Percentiles rank a stretch among this genome's conserved stretches.
phyloP scores from a whole-genome alignment of 2,329 filamentous ascomycete genomes.

The Alternaria burnsii region DNA sequence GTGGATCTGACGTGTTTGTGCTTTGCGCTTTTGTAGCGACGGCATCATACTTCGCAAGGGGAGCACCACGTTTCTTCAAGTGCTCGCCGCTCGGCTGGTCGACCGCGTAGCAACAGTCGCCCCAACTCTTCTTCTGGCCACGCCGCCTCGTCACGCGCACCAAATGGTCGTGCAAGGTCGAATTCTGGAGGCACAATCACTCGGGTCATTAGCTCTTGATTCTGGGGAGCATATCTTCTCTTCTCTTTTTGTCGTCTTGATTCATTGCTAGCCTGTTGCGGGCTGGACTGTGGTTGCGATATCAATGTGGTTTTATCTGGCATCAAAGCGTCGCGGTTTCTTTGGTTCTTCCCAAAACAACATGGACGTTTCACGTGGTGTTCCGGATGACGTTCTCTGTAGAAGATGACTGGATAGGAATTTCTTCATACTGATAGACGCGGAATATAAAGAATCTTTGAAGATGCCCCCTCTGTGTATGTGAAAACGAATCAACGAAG shows the following conservation, averaged over 20 bases:
- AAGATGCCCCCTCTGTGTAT: neutral
- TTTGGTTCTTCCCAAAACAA: conserved; percentile 31
- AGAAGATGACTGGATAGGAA: conserved; percentile 11
- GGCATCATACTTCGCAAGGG: conserved; percentile 49
- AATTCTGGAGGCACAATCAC: conserved; percentile 44
- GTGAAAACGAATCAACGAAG: too few species aligned
- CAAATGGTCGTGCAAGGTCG: conserved; percentile 39
- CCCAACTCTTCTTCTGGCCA: conserved; percentile 48
- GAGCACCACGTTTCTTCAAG: conserved; percentile 43
- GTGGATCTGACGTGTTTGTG: conserved; percentile 52
- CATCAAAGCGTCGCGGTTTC: conserved; percentile 25
- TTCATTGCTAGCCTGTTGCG: conserved; percentile 20
- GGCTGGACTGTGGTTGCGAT: conserved; percentile 24
- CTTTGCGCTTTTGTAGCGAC: conserved; percentile 50
- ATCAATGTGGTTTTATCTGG: conserved; percentile 24
- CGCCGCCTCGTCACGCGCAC: conserved; percentile 33
- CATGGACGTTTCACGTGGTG: conserved; percentile 27
- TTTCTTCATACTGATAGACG: conserved; percentile 33
- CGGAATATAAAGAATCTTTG: conserved; percentile 36
- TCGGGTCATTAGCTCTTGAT: conserved; percentile 28
- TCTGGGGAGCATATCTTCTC: neutral
- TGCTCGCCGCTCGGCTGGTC: conserved; percentile 45
- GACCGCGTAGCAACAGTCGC: conserved; percentile 52
- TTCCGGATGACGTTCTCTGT: conserved; percentile 19
- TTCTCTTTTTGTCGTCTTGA: conserved; percentile 8